A percentile compares a stretch with the other conserved stretches of the same genome.
Evolutionary conservation across 805 yeast species (phyloP).

Genomic region (Tetrapisispora phaffii): DNA sequence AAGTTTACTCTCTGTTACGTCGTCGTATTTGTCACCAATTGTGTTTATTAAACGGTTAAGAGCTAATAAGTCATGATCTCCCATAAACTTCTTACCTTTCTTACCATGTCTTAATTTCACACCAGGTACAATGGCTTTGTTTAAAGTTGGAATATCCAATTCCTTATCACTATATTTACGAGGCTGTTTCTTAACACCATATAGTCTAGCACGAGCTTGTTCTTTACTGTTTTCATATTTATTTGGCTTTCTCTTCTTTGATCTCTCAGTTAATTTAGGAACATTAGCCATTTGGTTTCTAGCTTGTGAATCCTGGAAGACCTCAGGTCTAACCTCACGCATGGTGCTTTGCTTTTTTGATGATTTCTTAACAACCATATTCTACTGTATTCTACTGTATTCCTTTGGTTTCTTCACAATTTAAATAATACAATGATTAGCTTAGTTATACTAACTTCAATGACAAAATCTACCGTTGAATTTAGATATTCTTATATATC

Average conservation of each 20-base stretch:
- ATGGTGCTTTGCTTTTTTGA: conserved; percentile 41
- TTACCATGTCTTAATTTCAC: conserved; percentile 68
- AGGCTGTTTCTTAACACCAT: conserved; percentile 51
- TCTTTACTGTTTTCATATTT: conserved; percentile 54
- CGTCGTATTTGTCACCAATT: conserved; percentile 74
- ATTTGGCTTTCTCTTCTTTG: conserved; percentile 39
- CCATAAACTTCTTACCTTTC: conserved; percentile 74
- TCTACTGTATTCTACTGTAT: too few species aligned
- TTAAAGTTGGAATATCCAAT: conserved; percentile 66
- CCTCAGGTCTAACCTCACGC: conserved; percentile 56
- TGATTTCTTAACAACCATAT: conserved; percentile 51
- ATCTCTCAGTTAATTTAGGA: conserved; percentile 52
- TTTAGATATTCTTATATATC: too few species aligned
- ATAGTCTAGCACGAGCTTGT: conserved; percentile 52
- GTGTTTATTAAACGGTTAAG: conserved; percentile 64
- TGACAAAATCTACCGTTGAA: too few species aligned
- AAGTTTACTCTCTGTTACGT: conserved; percentile 72
- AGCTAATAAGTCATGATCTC: conserved; percentile 53
- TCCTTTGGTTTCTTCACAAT: too few species aligned
- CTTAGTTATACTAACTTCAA: too few species aligned
- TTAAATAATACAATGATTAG: too few species aligned
- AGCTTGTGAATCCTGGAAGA: conserved; percentile 55
- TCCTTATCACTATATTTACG: conserved; percentile 62
- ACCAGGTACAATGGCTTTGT: conserved; percentile 81
- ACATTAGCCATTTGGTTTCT: conserved; percentile 46